A percentile compares a stretch with the other conserved stretches of the same genome.
Evolutionary conservation across 1,284 basidiomycete species (phyloP).

Genomic region (Malassezia pachydermatis): DNA sequence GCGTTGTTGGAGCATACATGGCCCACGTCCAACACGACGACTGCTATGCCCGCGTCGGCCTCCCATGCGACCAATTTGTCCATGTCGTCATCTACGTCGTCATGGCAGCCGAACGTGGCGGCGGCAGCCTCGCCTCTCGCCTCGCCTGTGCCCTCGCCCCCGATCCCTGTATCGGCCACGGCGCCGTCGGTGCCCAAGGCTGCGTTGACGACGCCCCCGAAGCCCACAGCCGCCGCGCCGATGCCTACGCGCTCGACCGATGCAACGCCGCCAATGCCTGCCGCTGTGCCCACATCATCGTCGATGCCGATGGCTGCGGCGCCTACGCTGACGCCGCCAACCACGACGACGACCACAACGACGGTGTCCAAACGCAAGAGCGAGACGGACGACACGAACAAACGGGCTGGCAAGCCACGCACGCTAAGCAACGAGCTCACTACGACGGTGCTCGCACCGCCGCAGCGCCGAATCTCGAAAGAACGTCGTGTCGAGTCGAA

Average conservation of each 20-base stretch:
- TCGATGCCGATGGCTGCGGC: background rate
- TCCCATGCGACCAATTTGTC: background rate
- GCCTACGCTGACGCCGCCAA: background rate
- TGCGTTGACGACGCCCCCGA: background rate
- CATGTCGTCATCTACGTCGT: background rate
- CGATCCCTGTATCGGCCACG: background rate
- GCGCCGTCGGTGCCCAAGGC: background rate
- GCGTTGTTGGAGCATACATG: conserved; percentile 35
- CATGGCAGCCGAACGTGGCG: too few species aligned
- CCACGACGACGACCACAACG: background rate
- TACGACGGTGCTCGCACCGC: too few species aligned
- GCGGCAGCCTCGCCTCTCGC: too few species aligned
- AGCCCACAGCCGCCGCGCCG: background rate
- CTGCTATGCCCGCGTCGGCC: background rate
- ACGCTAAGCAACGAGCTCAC: background rate
- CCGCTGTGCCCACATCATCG: background rate
- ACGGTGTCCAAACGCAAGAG: conserved; percentile 8
- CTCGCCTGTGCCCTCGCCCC: background rate
- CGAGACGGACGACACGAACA: conserved; percentile 2
- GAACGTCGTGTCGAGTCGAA: conserved; percentile 7
- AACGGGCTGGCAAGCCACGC: background rate
- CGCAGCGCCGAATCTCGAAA: too few species aligned
- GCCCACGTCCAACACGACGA: background rate
- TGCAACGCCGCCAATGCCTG: background rate
- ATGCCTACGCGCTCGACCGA: background rate